phyloP scores from a whole-genome alignment of 768 basidiomycete genomes.

The Myochromella boudieri region DNA sequence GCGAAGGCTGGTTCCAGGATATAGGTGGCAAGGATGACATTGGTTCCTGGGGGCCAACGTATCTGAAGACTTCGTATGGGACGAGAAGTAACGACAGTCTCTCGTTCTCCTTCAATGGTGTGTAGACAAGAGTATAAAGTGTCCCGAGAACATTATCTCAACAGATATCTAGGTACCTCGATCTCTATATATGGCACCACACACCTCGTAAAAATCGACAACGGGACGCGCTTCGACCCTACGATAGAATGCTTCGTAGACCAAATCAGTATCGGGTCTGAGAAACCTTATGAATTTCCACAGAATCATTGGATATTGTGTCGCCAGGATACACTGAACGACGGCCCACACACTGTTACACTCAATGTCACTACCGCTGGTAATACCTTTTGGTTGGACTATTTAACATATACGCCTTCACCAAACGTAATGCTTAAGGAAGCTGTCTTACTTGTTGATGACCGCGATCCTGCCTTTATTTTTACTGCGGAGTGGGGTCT shows the following conservation, averaged over 20 bases:
- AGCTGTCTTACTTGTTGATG: constrained; percentile 7
- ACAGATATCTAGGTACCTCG: constrained; percentile 11
- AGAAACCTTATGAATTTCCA: constrained; percentile 5
- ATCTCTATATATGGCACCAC: constrained; percentile 22
- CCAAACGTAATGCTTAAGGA: background rate
- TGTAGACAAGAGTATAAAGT: too few species aligned
- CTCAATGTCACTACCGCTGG: constrained; percentile 19
- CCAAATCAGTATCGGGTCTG: constrained; percentile 14
- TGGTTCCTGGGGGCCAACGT: constrained; percentile 31
- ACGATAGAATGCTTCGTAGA: constrained; percentile 28
- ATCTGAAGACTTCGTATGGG: constrained; percentile 28
- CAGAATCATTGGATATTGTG: constrained; percentile 25
- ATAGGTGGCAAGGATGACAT: constrained; percentile 21
- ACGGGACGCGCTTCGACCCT: constrained; percentile 17
- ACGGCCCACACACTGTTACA: constrained; percentile 22
- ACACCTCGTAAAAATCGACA: constrained; percentile 8
- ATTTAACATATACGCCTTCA: constrained; percentile 23
- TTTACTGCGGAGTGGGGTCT: constrained; percentile 3
- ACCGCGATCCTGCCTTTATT: constrained; percentile 1
- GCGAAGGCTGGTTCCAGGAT: constrained; percentile 25
- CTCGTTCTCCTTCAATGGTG: constrained; percentile 30
- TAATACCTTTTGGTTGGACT: constrained; percentile 30
- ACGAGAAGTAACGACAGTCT: constrained; percentile 25
- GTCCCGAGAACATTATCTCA: too few species aligned
- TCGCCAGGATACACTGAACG: constrained; percentile 8